Base-by-base conservation (phyloP, 2,329 filamentous ascomycete genomes). In the Stachybotrys echinatus region DNA sequence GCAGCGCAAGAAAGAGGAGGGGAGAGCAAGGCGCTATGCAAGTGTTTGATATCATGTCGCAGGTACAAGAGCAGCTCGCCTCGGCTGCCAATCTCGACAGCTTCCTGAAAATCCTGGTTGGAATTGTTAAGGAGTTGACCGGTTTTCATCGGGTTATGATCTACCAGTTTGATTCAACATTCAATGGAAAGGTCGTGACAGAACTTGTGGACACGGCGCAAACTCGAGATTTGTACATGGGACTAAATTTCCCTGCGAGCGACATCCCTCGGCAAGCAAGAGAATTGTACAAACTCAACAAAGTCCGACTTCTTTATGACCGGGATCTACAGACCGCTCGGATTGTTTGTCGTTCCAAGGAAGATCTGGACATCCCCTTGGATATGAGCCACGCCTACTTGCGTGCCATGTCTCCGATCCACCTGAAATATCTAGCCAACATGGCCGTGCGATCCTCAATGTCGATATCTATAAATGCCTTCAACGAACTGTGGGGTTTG, bases 401-500 rank as follows among this genome's bases (percentile, higher is more conserved):
- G 2, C 83, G 91, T 48, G 90, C 92, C 54, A 95, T 95, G 82
- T 95, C 89, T 1, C 90, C 91, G 0, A 92, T 95, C 40, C 89
- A 94, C 61, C 67, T 95, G 49, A 95, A 95, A 61, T 96, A 95
- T 58, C 74, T 96, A 3, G 79, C 73, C 6, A 91, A 96, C 62
- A 96, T 96, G 91, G 86, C 85, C 7, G 90, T 95, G 1, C 83
- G 90, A n/a, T 89, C 89, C 0, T 95, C 89, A 55, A 96, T 96
- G 90, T 95, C 90, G 0, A 91, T 96, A 53, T 95, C 90, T 1
- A 88, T 96, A 61, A 94, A 90, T 55, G 88, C 88, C 0, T 94
- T 95, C 58, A 77, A 81, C 57, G 87, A 95, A 58, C 71, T 96
- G 0, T 96, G 91, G 92, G 92, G 91, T 0, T 71, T 96, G 23